Base-by-base conservation (phyloP, 2,329 filamentous ascomycete species). In the Talaromyces verruculosus region DNA sequence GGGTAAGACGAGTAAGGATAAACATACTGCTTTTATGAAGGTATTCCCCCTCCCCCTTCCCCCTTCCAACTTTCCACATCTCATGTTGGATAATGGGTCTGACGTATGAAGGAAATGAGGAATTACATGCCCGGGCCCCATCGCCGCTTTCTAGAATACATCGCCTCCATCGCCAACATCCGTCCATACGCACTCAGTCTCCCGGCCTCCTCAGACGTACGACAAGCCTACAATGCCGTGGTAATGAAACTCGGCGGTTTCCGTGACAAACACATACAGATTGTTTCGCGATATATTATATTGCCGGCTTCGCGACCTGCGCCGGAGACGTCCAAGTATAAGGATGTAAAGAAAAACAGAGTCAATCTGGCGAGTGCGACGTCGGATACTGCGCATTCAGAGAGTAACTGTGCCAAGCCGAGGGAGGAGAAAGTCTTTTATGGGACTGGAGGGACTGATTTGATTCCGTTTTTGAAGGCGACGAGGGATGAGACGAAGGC, bases 71-170 rank as follows among this genome's bases (percentile, higher is more conserved):
- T 35, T 35, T 10, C 17, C 37, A n/a, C 15, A 35, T 37, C 8
- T 19, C 7, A 53, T 5, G 37, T 30, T 10, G 19, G 67, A 58
- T 13, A 22, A 39, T 6, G 30, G 17, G 5, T 57, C 25, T 59
- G 3, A 39, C 33, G 3, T 57, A 10, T 17, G 2, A 72, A 82
- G 71, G 82, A 85, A 70, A 85, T 85, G 83, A 78, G 83, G 8
- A 75, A 78, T 11, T 86, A 86, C 68, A 86, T 86, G 84, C 84
- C 84, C 2, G 81, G 81, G 0, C 78, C 81, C 3, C 84, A 86
- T 67, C 78, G 80, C 19, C 74, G 79, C n/a, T 85, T 85, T 69
- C 71, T 86, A 5, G 76, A 82, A 33, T 77, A 81, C 13, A 72
- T 85, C n/a, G 74, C 77, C 30, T 71, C 73, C 2, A 76, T 79